A percentile compares a stretch with the other conserved stretches of the same genome.
Conservation (phyloP, 2,329 filamentous ascomycete genomes). For the Fusarium ramigenum region DNA sequence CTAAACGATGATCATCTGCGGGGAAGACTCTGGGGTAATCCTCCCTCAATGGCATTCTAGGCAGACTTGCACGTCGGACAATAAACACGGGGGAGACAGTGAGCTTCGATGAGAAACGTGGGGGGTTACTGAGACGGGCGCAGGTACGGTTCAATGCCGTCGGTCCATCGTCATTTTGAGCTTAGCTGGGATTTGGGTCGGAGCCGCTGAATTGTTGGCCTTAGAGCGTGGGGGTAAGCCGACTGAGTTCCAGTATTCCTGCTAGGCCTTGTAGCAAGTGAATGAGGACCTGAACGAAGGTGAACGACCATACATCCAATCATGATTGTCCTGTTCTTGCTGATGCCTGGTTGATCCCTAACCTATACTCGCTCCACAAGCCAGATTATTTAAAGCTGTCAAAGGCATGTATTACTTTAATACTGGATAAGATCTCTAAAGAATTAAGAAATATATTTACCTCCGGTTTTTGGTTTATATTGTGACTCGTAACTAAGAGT, state of each 20-base stretch:
- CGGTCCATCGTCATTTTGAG: neutral
- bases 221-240: neutral
- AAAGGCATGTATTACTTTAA: too few species aligned
- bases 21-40: neutral
- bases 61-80: neutral
- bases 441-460: too few species aligned
- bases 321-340: accelerated
- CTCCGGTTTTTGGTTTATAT: too few species aligned
- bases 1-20: neutral
- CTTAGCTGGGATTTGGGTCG: neutral
- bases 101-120: neutral
- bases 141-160: neutral
- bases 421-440: too few species aligned
- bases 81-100: slow-evolving; percentile 4
- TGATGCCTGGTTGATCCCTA: neutral
- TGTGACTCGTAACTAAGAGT: too few species aligned
- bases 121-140: neutral
- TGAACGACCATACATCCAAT: neutral
- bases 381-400: accelerated
- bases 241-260: neutral
- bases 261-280: neutral
- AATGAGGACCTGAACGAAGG: too few species aligned
- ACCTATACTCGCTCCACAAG: neutral
- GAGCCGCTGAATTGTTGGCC: accelerated
- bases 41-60: neutral